Base-by-base conservation (phyloP, 371 early-diverging fungal genomes). In the Rhizopus microsporus region DNA sequence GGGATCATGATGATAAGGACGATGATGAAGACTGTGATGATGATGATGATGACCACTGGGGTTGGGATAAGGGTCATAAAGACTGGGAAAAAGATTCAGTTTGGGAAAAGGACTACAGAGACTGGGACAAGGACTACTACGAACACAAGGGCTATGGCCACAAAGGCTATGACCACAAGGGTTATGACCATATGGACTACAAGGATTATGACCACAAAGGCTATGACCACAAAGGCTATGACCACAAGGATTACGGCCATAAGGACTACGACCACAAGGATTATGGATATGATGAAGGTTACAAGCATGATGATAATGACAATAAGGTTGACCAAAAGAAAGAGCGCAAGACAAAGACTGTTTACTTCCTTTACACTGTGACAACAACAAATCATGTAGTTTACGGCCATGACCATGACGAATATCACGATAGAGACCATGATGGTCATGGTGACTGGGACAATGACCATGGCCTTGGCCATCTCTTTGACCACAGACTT, bases 321-420 rank as follows among this genome's bases (percentile, higher is more conserved):
- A 3, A 37, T 7, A 37, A 37, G 38, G 38, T 7, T 37, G 7
- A 37, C 6, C 7, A 46, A 46, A 8, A 23, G 5, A 29, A 29
- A 12, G 46, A 1, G 8, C 46, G n/a, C 37, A 37, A 34, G 33
- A 16, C 31, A 50, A 32, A 50, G 50, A 32, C 50, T 9, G 33
- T 37, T 34, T 50, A 50, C 50, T 34, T 34, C 29, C n/a, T 40
- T 16, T 32, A 52, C 23, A 38, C 35, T 52, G 46, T 46, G 5
- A 46, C 46, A 7, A 15, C 46, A 7, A 46, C 46, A 4, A 46
- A 17, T 29, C 17, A 17, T 8, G 8, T 23, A 7, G 7, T 15
- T 29, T 29, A 23, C n/a, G 46, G 46, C 8, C 46, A 53, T 23
- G 54, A 53, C 13, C 17, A 53, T 12, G 42, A 40, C 7, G 42